Base-by-base conservation (phyloP, 2,329 filamentous ascomycete genomes). In the Tolypocladium inflatum region DNA sequence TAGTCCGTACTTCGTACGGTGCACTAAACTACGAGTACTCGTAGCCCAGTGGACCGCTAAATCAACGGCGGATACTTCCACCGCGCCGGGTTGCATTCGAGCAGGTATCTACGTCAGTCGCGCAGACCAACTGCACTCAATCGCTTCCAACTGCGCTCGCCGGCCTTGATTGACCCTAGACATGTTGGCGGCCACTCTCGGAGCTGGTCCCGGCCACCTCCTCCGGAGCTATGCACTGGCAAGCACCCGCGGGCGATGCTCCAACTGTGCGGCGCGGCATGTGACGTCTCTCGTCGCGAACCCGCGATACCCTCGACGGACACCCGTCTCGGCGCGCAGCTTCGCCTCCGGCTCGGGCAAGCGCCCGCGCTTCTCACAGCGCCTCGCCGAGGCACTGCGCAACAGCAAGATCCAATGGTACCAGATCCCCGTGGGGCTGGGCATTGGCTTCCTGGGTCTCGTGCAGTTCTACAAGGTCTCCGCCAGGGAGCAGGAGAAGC, bases 371-470 rank as follows among this genome's bases (percentile, higher is more conserved):
- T 82, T 83, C 70, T 77, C 79, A 37, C 77, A 79, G 54, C 77
- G 79, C 35, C 73, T 83, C 58, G 74, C 78, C 33, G 74, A 75
- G 59, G 78, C 79, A 48, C 70, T 80, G 56, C 76, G 73, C 61
- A 78, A 78, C 63, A 78, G 76, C 62, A 83, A 79, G 71, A 80
- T 94, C 61, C 84, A 89, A 76, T 97, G 92, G 92, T 90, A 91
- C 73, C 90, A 89, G 53, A 96, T 97, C 64, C 92, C 92, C 26
- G 83, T 96, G 57, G 90, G 88, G 33, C 79, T 96, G 26, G 92
- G 92, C 60, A 86, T 96, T 66, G 90, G 84, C 58, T 91, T 96
- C 67, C 79, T 97, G 10, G 92, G 91, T 30, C 78, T 89, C 55
- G 80, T 92, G 55, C 91, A 96, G 66, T 86, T 95, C 70, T 94